A percentile compares a stretch with the other conserved stretches of the same genome.
Evolutionary conservation across 176 grass and related monocot genomes (phyloP).

Genomic region (Rhynchospora tenuis): DNA sequence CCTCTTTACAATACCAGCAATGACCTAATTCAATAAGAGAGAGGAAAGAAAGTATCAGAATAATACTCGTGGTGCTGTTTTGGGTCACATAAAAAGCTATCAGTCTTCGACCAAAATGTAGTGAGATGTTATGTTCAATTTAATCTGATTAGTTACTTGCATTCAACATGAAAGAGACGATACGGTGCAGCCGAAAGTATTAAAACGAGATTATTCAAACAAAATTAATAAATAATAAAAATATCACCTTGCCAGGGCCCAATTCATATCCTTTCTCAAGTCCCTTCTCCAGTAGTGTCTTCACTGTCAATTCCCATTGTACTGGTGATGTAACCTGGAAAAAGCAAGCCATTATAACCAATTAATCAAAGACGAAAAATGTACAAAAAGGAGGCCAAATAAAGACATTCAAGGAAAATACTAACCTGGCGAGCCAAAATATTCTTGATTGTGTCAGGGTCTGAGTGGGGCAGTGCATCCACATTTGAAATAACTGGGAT

Average conservation of each 20-base stretch:
- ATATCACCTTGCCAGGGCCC: slow-evolving; percentile 86
- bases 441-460: slow-evolving; percentile 75
- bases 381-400: not conserved
- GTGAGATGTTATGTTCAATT: not conserved
- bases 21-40: slow-evolving; percentile 43
- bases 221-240: not conserved
- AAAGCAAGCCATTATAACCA: not conserved
- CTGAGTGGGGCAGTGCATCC: slow-evolving; percentile 68
- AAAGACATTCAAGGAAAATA: not conserved
- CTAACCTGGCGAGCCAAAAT: slow-evolving; percentile 70
- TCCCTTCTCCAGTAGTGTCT: slow-evolving; percentile 75
- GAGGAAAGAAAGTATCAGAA: not conserved
- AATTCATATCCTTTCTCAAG: slow-evolving; percentile 95
- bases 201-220: not conserved
- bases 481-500: slow-evolving; percentile 97
- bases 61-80: not conserved
- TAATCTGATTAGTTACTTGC: not conserved
- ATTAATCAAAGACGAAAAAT: not conserved
- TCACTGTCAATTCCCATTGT: slow-evolving; percentile 81
- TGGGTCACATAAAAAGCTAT: not conserved
- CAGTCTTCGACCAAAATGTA: not conserved
- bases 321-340: slow-evolving; percentile 82
- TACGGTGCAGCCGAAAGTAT: not conserved
- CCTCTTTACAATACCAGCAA: slow-evolving; percentile 91
- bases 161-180: not conserved